Evolutionary conservation across 805 yeast species (phyloP).

Genomic region (Candida argentea): DNA sequence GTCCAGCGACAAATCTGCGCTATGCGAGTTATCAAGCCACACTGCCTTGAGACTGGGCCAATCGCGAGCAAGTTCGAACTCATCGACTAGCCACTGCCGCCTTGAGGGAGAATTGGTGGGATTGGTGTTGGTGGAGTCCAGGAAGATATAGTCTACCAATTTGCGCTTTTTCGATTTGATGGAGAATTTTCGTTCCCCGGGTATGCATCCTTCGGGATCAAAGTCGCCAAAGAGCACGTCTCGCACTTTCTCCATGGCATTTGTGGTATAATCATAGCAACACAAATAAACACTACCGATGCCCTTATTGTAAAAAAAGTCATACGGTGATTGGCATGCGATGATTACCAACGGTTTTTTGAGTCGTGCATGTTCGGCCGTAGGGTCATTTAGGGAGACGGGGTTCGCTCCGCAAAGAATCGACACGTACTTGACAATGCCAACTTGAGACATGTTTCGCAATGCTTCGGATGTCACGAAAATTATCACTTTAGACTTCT

Average conservation of each 20-base stretch:
- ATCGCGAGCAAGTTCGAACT: slow-evolving; percentile 39
- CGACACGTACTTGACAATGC: slow-evolving; percentile 47
- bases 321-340: slow-evolving; percentile 58
- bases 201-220: slow-evolving; percentile 44
- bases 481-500: slow-evolving; percentile 40
- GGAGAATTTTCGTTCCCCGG: slow-evolving; percentile 38
- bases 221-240: slow-evolving; percentile 44
- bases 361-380: slow-evolving; percentile 15
- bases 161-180: slow-evolving; percentile 11
- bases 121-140: slow-evolving; percentile 1
- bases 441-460: slow-evolving; percentile 51
- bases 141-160: slow-evolving; percentile 6
- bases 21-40: slow-evolving; percentile 29
- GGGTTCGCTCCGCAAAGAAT: slow-evolving; percentile 43
- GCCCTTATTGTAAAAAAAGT: slow-evolving; percentile 43
- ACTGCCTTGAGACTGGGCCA: slow-evolving; percentile 36
- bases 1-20: slow-evolving; percentile 5
- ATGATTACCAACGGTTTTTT: slow-evolving; percentile 45
- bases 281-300: slow-evolving; percentile 50
- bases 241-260: slow-evolving; percentile 39
- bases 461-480: slow-evolving; percentile 49
- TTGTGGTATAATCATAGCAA: slow-evolving; percentile 49
- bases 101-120: slow-evolving; percentile 14
- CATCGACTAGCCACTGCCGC: slow-evolving; percentile 49
- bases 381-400: slow-evolving; percentile 11